Conservation (phyloP, 2,329 filamentous ascomycete genomes). For the Hypomyces perniciosus region DNA sequence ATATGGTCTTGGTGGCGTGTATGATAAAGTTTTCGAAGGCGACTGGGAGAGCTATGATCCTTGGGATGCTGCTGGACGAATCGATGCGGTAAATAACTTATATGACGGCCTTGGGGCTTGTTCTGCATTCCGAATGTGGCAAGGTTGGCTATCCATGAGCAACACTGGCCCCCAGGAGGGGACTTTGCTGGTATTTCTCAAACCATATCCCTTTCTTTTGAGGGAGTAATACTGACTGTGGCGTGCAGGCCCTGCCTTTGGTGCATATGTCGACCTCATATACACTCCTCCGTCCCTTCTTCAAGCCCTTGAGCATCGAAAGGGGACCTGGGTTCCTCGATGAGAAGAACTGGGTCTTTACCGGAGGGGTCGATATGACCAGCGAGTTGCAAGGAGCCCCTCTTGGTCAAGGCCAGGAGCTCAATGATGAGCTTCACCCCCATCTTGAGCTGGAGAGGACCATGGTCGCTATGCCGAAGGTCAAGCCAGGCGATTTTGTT, state of each 20-base stretch:
- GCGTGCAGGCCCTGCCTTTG: constrained; percentile 37
- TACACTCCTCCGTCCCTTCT: constrained; percentile 77
- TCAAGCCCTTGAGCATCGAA: constrained; percentile 42
- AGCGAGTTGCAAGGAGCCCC: constrained; percentile 64
- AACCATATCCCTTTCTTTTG: too few species aligned
- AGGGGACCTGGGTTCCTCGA: constrained; percentile 36
- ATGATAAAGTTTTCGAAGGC: constrained; percentile 66
- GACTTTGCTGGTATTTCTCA: constrained; percentile 69
- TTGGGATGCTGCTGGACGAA: constrained; percentile 68
- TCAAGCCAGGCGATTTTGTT: constrained; percentile 71
- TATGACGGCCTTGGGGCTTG: constrained; percentile 79
- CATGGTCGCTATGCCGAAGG: constrained; percentile 64
- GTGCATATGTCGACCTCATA: constrained; percentile 72
- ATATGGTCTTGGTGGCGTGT: constrained; percentile 62
- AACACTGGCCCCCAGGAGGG: constrained; percentile 67
- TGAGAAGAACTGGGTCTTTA: constrained; percentile 54
- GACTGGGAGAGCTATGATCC: constrained; percentile 77
- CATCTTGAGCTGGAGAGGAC: constrained; percentile 61
- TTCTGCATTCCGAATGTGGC: constrained; percentile 80
- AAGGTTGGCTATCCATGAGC: constrained; percentile 83
- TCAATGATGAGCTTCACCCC: constrained; percentile 62
- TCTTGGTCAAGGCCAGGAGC: constrained; percentile 65
- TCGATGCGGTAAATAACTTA: constrained; percentile 63
- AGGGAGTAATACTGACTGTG: too few species aligned
- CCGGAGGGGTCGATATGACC: constrained; percentile 38